These are phyloP conservation scores for Cyberlindnera veronae DNA, from an alignment of 805 yeast species.

Conservation along the genomic window DNA sequence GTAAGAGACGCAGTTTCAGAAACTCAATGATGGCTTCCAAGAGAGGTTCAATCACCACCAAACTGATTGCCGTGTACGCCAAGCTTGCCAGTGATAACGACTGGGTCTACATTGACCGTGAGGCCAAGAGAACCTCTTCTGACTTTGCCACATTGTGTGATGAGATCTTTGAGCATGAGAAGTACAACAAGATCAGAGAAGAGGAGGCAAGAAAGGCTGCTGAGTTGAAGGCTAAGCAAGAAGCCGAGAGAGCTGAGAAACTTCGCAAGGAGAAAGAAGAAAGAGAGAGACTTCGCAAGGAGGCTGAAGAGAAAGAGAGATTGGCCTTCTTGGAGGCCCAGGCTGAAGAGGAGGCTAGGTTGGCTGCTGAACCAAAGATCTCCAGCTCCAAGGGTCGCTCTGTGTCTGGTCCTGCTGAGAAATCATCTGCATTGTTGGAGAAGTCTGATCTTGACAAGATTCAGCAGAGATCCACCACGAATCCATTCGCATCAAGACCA, in stretches of 20 bases:
- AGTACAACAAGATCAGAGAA: constrained; percentile 53
- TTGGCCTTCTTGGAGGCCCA: constrained; percentile 14
- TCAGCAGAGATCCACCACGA: constrained; percentile 34
- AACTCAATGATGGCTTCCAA: constrained; percentile 41
- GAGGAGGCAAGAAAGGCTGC: constrained; percentile 39
- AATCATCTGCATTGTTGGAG: constrained; percentile 22
- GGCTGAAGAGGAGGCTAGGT: constrained; percentile 19
- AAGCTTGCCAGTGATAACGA: constrained; percentile 57
- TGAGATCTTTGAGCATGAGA: constrained; percentile 70
- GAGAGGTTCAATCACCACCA: constrained; percentile 70
- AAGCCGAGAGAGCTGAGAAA: constrained; percentile 23
- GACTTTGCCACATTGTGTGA: constrained; percentile 78
- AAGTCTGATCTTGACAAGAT: constrained; percentile 28
- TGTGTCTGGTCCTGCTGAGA: constrained; percentile 34
- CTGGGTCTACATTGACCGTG: constrained; percentile 68
- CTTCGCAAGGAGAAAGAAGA: constrained; percentile 24
- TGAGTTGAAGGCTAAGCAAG: constrained; percentile 36
- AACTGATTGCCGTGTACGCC: constrained; percentile 68
- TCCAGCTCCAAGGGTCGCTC: constrained; percentile 30
- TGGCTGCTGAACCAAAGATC: constrained; percentile 15
- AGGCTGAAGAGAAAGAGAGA: constrained; percentile 10
- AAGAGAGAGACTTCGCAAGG: constrained; percentile 2
- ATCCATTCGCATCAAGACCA: constrained; percentile 39
- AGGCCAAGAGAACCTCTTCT: constrained; percentile 71
- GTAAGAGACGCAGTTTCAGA: constrained; percentile 31